Base-by-base conservation (phyloP, 805 yeast genomes). In the Candida oleophila region DNA sequence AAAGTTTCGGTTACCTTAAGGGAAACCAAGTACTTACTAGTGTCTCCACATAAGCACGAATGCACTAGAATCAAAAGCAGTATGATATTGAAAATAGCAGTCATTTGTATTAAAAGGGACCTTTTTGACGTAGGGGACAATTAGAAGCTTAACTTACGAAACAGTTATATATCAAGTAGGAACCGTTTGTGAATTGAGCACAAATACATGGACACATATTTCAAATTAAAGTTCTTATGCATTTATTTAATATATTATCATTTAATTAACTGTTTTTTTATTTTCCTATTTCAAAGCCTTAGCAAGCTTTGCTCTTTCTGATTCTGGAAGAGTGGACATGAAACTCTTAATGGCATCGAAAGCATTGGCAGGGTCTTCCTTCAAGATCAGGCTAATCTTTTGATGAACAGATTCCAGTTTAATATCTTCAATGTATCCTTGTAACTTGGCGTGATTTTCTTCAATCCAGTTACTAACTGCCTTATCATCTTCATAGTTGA, bases 391-490 rank as follows among this genome's bases (percentile, higher is more conserved):
- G 39, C 86, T 82, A 59, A 87, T 69, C 39, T 78, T 80, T 63
- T 80, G 82, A 53, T 85, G 85, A 51, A 82, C 77, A 37, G 80
- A 73, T 62, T 87, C 94, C 44, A 76, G 67, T 69, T 82, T 84
- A 68, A 87, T 73, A 52, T 79, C 78, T 7, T 77, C 83, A 57
- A 87, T 74, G 55, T 74, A 74, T 42, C 76, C 70, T 50, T 85
- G 85, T 50, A 89, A 74, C 47, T 76, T 63, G 46, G 75, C 73
- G 61, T 83, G 90, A 68, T 87, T 83, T 55, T 81, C 83, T 68
- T 89, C 97, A 56, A 89, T 85, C 90, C 91, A 91, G 49, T 74
- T 76, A 49, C 94, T 89, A 52, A 90, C 92, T 30, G 78, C 86
- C 60, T 76, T 76, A 65, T 92, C 97, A 56, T 86, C 75, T 11